Conservation (phyloP, 2,329 filamentous ascomycete species). For the Cladosporium sp. region DNA sequence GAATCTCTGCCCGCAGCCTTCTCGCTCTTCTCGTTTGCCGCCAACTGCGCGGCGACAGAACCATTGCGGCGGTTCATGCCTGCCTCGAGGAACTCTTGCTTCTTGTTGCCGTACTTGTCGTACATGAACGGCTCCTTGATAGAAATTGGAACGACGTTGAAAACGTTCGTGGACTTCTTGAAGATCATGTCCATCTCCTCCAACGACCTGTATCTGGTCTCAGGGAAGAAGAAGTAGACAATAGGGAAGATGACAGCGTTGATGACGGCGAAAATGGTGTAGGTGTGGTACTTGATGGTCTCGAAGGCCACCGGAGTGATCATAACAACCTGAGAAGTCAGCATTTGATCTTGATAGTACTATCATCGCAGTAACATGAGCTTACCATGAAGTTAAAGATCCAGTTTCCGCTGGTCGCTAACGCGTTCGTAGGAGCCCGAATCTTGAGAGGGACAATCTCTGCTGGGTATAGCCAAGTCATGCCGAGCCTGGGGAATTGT, state of each 20-base stretch:
- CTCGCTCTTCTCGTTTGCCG: conserved; percentile 9
- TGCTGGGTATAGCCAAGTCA: conserved; percentile 29
- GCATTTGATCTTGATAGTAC: too few relatives aligned
- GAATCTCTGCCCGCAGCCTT: conserved; percentile 6
- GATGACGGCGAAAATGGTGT: conserved; percentile 67
- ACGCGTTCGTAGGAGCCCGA: conserved; percentile 36
- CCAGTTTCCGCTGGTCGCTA: conserved; percentile 54
- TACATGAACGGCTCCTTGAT: conserved; percentile 56
- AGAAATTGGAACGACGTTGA: conserved; percentile 55
- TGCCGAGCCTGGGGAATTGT: background rate
- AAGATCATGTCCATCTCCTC: conserved; percentile 66
- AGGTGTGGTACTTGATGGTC: conserved; percentile 59
- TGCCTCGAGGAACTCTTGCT: conserved; percentile 52
- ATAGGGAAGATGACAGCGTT: conserved; percentile 60
- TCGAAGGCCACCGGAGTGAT: conserved; percentile 34
- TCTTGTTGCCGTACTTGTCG: conserved; percentile 58
- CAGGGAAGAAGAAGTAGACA: conserved; percentile 50
- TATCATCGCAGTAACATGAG: too few relatives aligned
- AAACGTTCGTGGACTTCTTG: conserved; percentile 53
- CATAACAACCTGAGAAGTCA: conserved; percentile 7
- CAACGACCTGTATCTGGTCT: conserved; percentile 64
- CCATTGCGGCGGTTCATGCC: conserved; percentile 28
- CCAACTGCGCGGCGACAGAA: conserved; percentile 23
- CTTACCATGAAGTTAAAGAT: conserved; percentile 52
- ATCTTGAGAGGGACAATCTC: conserved; percentile 39